Base-by-base conservation (phyloP, 768 basidiomycete species). In the Rhodotorula paludigena region DNA sequence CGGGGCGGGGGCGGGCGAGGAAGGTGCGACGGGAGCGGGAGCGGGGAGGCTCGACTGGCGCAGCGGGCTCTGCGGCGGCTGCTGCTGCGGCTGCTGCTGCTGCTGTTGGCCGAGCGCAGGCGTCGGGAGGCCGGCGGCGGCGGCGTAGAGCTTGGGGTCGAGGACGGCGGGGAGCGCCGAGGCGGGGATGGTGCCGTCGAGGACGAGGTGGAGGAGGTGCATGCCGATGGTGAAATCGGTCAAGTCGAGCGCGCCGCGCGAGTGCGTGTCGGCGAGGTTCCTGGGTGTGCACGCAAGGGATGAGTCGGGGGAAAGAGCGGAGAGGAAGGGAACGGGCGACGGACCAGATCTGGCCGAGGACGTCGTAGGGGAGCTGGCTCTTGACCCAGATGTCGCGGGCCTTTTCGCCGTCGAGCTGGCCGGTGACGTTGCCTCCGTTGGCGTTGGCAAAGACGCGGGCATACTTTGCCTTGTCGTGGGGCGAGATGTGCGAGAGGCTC, bases 261-360 rank as follows among this genome's bases (percentile, higher is more conserved):
- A 85, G 78, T 93, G 89, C 7, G 92, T 93, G 78, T 99, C 96
- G n/a, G 93, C 89, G 45, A 99, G 84, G 70, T 83, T 87, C 93
- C 92, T 96, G 74, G 6, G 55, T 25, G 32, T 20, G 53, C 3
- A 15, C 23, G 36, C n/a, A 39, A 5, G 5, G 5, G 12, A 21
- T n/a, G 12, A 39, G 38, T 32, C 11, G n/a, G 36, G 14, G 38
- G 18, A 15, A 7, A 16, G 14, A 2, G 38, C 6, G 3, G 2
- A 11, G 16, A 7, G 23, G 39, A 16, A 8, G 16, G 38, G 21
- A 14, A 20, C 16, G 36, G 36, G 35, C 5, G 28, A 76, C 85
- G 61, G 65, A 90, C 94, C 96, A 99, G 80, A 98, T 93, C 77
- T 91, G 89, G 41, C 88, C 86, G 33, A 99, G 84, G 72, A 88